Conservation (phyloP, 345 rosid species). For the Turritis glabra region DNA sequence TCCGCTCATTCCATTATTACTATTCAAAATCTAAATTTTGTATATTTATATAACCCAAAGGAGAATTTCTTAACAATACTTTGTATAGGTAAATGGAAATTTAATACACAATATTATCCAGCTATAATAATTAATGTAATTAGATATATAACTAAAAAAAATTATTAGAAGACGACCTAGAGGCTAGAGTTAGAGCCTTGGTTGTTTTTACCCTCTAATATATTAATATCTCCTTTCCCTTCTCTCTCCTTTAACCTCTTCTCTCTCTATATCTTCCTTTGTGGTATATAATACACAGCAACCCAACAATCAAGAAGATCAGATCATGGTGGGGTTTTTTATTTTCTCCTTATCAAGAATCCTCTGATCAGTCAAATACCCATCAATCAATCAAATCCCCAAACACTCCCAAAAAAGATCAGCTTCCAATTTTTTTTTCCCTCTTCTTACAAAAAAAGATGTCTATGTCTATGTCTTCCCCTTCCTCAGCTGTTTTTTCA, state of each 20-base stretch:
- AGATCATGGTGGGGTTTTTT: slow-evolving; percentile 54
- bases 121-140: not conserved
- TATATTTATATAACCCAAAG: not conserved
- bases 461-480: slow-evolving; percentile 53
- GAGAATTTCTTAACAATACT: not conserved
- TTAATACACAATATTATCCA: not conserved
- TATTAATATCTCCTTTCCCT: slow-evolving; percentile 40
- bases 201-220: slow-evolving; percentile 24
- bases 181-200: slow-evolving; percentile 10
- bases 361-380: slow-evolving; percentile 65
- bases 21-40: not conserved
- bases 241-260: slow-evolving; percentile 20
- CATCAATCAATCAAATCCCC: slow-evolving; percentile 77
- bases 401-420: slow-evolving; percentile 37
- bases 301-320: slow-evolving; percentile 67
- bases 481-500: slow-evolving; percentile 72
- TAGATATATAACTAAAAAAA: not conserved
- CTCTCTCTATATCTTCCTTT: slow-evolving; percentile 35
- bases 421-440: slow-evolving; percentile 22
- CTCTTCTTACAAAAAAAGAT: slow-evolving; percentile 26
- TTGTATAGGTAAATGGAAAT: not conserved
- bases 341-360: slow-evolving; percentile 51
- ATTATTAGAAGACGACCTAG: slow-evolving; percentile 35
- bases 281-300: slow-evolving; percentile 43
- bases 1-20: not conserved